Base-by-base conservation (phyloP, 2,329 filamentous ascomycete species). In the Talaromyces sp. region DNA sequence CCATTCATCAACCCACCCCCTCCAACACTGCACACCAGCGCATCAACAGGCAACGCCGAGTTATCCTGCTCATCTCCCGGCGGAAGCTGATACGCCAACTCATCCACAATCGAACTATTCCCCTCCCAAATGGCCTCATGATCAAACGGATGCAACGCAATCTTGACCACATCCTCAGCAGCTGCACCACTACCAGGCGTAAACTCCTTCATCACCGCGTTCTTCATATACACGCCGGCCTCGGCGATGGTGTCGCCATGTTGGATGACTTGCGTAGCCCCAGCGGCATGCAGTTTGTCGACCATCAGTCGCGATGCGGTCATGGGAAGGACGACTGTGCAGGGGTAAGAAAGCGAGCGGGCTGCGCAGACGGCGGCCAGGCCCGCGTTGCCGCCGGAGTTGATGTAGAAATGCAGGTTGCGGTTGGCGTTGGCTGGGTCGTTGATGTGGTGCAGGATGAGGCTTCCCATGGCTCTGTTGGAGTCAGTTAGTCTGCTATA, bases 371-470 rank as follows among this genome's bases (percentile, higher is more conserved):
- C 90, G 69, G 89, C 91, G 1, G 91, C 92, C 4, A 96, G 84
- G 1, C 92, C 92, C 2, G 92, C 92, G 71, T 96, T 96, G 61
- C 92, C 92, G 62, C 90, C 91, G 2, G 86, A 90, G 13, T 88
- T 89, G 70, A 85, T 89, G 78, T 91, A 95, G 82, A 95, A 93
- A 78, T 90, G 89, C 19, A 78, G 70, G 52, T 80, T 76, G 61
- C 78, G 76, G 71, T 72, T 74, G 59, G 67, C 61, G 65, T 75
- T 72, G 61, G 73, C 70, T 30, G 78, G 75, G 53, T 77, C 73
- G 60, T 77, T 68, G 62, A 81, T 72, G 67, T 78, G 73, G 2
- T 80, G 78, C 58, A 87, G 81, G 72, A 92, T 87, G 71, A 90
- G 83, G 73, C 90, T 85, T 56, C 90, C 90, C 64, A 93, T 85